Percentiles rank a stretch among this genome's conserved stretches.
phyloP scores from a whole-genome alignment of 2,329 filamentous ascomycete genomes.

The Tympanopsis confertula region DNA sequence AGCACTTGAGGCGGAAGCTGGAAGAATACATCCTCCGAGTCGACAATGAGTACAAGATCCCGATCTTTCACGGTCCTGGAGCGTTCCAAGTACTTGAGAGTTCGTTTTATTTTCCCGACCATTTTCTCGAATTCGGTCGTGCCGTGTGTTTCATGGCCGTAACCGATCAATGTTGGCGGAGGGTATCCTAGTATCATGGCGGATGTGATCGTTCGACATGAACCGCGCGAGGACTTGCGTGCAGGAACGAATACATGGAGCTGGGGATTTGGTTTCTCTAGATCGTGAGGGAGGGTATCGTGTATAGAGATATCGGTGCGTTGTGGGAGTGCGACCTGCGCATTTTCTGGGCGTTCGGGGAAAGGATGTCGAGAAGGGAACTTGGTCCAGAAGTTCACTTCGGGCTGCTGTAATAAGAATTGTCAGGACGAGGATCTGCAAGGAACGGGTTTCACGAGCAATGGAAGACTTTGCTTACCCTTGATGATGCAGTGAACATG shows the following conservation, averaged over 20 bases:
- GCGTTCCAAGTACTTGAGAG: constrained; percentile 33
- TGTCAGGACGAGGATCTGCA: no score
- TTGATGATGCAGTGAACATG: no score
- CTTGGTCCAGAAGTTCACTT: background rate
- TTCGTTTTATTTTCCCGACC: constrained; percentile 25
- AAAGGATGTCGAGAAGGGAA: background rate
- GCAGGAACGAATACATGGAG: background rate
- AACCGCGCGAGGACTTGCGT: background rate
- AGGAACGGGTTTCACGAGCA: no score
- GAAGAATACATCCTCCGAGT: constrained; percentile 16
- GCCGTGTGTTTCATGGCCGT: constrained; percentile 12
- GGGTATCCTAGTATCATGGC: constrained; percentile 48
- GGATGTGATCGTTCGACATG: constrained; percentile 14
- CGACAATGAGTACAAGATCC: constrained; percentile 42
- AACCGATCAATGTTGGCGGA: constrained; percentile 39
- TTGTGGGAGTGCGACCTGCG: background rate
- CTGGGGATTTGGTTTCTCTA: background rate
- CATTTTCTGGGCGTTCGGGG: background rate
- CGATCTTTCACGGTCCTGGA: constrained; percentile 32
- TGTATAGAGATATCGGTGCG: background rate
- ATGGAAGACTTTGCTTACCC: no score
- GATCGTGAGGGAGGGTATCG: background rate
- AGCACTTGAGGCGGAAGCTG: background rate
- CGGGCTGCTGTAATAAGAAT: no score
- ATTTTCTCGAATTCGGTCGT: background rate